Evolutionary conservation across 805 yeast genomes (phyloP).

Genomic region (Lipomyces yamadae): DNA sequence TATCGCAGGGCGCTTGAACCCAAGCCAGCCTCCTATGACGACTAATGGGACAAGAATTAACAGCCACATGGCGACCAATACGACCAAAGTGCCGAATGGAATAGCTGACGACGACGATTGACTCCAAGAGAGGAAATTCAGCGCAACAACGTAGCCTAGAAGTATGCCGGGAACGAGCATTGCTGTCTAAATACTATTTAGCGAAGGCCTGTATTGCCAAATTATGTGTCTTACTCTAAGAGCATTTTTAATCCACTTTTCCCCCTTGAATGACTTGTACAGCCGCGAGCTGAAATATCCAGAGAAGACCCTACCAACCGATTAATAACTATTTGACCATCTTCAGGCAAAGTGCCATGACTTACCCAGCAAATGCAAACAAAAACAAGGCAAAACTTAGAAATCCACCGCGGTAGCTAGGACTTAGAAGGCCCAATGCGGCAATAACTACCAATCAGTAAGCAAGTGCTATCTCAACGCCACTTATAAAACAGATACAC

Average conservation of each 20-base stretch:
- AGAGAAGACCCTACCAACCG: slow-evolving; percentile 54
- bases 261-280: slow-evolving; percentile 57
- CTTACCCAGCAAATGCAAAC: slow-evolving; percentile 66
- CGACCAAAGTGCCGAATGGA: slow-evolving; percentile 75
- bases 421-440: slow-evolving; percentile 60
- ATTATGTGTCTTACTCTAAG: slow-evolving; percentile 40
- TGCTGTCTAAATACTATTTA: slow-evolving; percentile 39
- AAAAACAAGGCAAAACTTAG: slow-evolving; percentile 62
- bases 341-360: not conserved
- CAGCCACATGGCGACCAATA: slow-evolving; percentile 62
- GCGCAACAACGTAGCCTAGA: slow-evolving; percentile 55
- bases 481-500: not conserved
- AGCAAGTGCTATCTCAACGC: not conserved
- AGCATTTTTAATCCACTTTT: slow-evolving; percentile 46
- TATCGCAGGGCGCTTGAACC: slow-evolving; percentile 42
- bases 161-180: slow-evolving; percentile 47
- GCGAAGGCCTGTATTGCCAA: slow-evolving; percentile 12
- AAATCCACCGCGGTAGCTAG: slow-evolving; percentile 69
- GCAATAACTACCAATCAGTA: slow-evolving; percentile 53
- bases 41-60: slow-evolving; percentile 77
- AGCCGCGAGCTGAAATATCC: slow-evolving; percentile 73
- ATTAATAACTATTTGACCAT: not conserved
- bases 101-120: slow-evolving; percentile 74
- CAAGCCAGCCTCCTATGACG: slow-evolving; percentile 63
- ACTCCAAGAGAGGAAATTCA: slow-evolving; percentile 77